Base-by-base conservation (phyloP, 176 grass and related monocot genomes). In the Alloteropsis semialata region DNA sequence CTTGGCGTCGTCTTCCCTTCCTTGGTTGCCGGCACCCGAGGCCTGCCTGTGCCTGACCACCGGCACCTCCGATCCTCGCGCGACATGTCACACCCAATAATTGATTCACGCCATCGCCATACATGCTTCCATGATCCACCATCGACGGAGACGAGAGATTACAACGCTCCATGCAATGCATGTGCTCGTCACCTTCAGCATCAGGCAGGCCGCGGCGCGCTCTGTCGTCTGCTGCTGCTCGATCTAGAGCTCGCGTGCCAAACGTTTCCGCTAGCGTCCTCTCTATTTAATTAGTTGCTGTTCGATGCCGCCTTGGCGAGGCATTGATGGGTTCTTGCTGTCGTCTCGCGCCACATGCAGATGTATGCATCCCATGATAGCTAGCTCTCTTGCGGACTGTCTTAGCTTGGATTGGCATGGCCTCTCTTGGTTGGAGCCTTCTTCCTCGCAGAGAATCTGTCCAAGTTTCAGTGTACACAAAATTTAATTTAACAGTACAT, bases 41-140 rank as follows among this genome's bases (percentile, higher is more conserved):
- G n/a, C n/a, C n/a, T n/a, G n/a, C n/a, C n/a, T n/a, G n/a, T n/a
- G n/a, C n/a, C n/a, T n/a, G n/a, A n/a, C n/a, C n/a, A n/a, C n/a
- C n/a, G n/a, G n/a, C n/a, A n/a, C n/a, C n/a, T n/a, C n/a, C n/a
- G n/a, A n/a, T n/a, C n/a, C n/a, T n/a, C n/a, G n/a, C n/a, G n/a
- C n/a, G 66, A 82, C 80, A 37, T 34, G 54, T 19, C 81, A 74
- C 81, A 49, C 81, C 69, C 72, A 83, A 83, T 83, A 74, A 51
- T 64, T 82, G 67, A 21, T 16, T 16, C 13, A 13, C 28, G 10
- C 45, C 32, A 45, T n/a, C 24, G 75, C 37, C 34, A 36, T 36
- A n/a, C n/a, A 50, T 21, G 18, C 53, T 7, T 56, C 53, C 53
- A 36, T 36, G n/a, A n/a, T n/a, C n/a, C n/a, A n/a, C n/a, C n/a